Evolutionary conservation across 164 flowering plant species (phyloP).

Genomic region (Malania oleifera): DNA sequence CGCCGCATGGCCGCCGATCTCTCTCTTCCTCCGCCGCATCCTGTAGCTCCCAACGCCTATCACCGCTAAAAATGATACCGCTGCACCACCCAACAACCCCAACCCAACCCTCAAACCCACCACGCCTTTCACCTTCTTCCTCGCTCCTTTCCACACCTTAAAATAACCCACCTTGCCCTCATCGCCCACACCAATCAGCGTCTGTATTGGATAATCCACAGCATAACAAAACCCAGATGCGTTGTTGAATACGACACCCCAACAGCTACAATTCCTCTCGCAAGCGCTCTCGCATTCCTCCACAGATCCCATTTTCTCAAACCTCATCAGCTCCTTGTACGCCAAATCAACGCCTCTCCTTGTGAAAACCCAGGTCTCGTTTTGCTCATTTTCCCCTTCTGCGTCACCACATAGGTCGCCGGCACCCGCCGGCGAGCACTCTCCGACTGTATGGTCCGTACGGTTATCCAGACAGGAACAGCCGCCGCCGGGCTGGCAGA

Average conservation of each 20-base stretch:
- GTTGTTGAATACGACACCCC: slow-evolving; percentile 77
- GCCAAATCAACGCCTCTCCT: slow-evolving; percentile 68
- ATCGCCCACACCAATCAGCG: slow-evolving; percentile 54
- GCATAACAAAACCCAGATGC: slow-evolving; percentile 73
- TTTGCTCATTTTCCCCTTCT: neutral
- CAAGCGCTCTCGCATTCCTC: slow-evolving; percentile 60
- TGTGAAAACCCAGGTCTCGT: slow-evolving; percentile 33
- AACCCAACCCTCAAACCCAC: slow-evolving; percentile 32
- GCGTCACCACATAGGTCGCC: slow-evolving; percentile 47
- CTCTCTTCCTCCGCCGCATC: slow-evolving; percentile 34
- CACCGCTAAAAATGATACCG: slow-evolving; percentile 21
- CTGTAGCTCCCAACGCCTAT: slow-evolving; percentile 27
- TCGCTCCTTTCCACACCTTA: slow-evolving; percentile 34
- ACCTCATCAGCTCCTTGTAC: slow-evolving; percentile 64
- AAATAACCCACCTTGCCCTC: slow-evolving; percentile 60
- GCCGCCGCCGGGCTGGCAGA: slow-evolving; percentile 57
- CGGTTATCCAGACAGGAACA: slow-evolving; percentile 67
- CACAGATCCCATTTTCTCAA: slow-evolving; percentile 34
- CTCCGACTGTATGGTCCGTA: slow-evolving; percentile 31
- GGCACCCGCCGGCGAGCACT: slow-evolving; percentile 24
- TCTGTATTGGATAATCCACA: slow-evolving; percentile 62
- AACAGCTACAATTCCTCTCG: slow-evolving; percentile 67
- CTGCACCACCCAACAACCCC: slow-evolving; percentile 29
- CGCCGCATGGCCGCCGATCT: slow-evolving; percentile 27
- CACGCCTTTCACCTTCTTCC: slow-evolving; percentile 11